Percentiles rank a stretch among this genome's conserved stretches.
Evolutionary conservation across 345 rosid genomes (phyloP).

Genomic region (Brassica incana): DNA sequence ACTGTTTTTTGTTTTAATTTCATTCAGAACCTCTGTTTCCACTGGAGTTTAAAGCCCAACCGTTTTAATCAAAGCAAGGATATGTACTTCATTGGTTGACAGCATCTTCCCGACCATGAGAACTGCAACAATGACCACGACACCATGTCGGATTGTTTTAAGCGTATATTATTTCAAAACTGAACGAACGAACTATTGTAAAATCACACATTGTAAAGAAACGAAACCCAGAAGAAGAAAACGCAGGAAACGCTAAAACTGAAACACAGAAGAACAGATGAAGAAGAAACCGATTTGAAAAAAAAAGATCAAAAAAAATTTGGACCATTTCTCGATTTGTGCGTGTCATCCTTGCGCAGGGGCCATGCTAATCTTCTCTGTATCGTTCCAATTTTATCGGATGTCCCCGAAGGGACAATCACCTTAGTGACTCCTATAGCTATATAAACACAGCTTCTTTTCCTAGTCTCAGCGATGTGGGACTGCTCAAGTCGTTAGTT

Average conservation of each 20-base stretch:
- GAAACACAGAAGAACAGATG: not conserved
- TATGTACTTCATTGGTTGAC: not conserved
- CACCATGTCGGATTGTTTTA: not conserved
- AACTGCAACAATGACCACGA: not conserved
- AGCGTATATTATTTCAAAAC: not conserved
- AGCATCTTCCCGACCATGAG: not conserved
- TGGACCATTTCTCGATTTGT: constrained; percentile 32
- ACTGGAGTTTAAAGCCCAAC: not conserved
- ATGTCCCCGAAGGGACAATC: constrained; percentile 28
- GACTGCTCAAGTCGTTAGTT: not conserved
- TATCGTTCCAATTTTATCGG: constrained; percentile 38
- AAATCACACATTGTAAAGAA: not conserved
- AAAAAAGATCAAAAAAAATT: not conserved
- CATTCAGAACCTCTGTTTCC: not conserved
- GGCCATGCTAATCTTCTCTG: constrained; percentile 30
- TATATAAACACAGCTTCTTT: not conserved
- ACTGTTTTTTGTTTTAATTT: no score
- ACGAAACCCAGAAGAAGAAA: not conserved
- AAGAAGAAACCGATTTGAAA: not conserved
- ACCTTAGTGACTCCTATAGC: fast-evolving
- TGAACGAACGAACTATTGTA: not conserved
- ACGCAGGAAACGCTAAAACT: not conserved
- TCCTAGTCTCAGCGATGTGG: not conserved
- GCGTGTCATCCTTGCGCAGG: constrained; percentile 35
- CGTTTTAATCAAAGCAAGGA: not conserved